Evolutionary conservation across 768 basidiomycete species (phyloP).

Genomic region (Lentinula edodes): DNA sequence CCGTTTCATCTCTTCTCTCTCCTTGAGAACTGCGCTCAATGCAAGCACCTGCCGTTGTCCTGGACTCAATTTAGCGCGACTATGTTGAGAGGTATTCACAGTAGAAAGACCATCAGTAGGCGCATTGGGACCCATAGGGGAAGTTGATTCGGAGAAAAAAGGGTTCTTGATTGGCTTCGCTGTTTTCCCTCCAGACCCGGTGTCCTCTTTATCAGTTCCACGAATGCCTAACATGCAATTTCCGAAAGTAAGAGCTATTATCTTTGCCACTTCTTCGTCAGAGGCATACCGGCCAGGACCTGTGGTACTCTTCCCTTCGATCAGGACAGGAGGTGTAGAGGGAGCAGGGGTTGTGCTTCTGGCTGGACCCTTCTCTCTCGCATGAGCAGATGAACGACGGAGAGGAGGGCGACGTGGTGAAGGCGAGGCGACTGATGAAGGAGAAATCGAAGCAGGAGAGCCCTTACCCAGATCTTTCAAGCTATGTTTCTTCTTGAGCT

Average conservation of each 20-base stretch:
- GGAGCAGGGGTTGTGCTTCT: neutral
- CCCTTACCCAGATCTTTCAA: neutral
- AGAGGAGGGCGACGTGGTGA: neutral
- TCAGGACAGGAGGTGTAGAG: neutral
- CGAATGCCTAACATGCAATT: neutral
- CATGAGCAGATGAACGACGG: neutral
- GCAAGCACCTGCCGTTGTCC: neutral
- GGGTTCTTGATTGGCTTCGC: neutral
- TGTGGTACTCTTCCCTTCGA: neutral
- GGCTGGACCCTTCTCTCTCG: too few species aligned
- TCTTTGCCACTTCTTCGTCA: neutral
- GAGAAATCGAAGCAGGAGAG: neutral
- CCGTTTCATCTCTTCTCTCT: neutral
- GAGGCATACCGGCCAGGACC: neutral
- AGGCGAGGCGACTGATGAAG: neutral
- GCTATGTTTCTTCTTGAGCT: neutral
- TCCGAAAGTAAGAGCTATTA: neutral
- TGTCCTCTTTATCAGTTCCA: neutral
- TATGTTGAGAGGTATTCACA: neutral
- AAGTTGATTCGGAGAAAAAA: neutral
- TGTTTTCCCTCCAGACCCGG: neutral
- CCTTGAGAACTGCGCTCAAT: neutral
- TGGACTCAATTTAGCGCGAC: neutral
- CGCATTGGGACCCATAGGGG: neutral
- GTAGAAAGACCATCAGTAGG: neutral